Percentiles rank a stretch among this genome's conserved stretches.
phyloP scores from a whole-genome alignment of 495 filamentous ascomycete species.

The Podospora appendiculata region DNA sequence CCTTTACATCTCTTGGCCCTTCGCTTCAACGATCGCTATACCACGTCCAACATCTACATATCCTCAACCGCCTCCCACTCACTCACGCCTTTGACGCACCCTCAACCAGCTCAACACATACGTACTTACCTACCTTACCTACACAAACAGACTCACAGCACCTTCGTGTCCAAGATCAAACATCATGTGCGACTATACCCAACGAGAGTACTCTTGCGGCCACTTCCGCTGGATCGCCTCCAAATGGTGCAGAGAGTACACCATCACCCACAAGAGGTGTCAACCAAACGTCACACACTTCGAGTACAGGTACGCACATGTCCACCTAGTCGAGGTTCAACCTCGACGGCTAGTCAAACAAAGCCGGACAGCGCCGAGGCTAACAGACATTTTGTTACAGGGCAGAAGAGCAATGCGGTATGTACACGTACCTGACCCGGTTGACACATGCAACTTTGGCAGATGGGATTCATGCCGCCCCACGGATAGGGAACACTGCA shows the following conservation, averaged over 20 bases:
- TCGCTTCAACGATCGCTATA: background rate
- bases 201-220: constrained; percentile 33
- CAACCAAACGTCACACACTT: constrained; percentile 33
- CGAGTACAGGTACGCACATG: constrained; percentile 22
- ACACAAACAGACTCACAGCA: background rate
- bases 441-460: background rate
- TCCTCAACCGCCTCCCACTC: background rate
- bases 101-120: background rate
- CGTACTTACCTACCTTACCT: background rate
- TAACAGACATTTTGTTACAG: constrained; percentile 9
- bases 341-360: too few species aligned
- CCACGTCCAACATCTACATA: background rate
- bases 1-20: constrained; percentile 1
- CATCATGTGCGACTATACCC: constrained; percentile 28
- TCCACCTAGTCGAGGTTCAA: too few species aligned
- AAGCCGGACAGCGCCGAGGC: background rate
- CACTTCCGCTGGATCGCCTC: constrained; percentile 37
- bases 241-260: constrained; percentile 33
- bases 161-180: too few species aligned
- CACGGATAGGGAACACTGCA: background rate
- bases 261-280: constrained; percentile 32
- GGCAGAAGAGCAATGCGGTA: constrained; percentile 27
- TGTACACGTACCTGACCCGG: constrained; percentile 5
- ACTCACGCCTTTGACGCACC: background rate
- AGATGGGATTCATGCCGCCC: too few species aligned